These are phyloP conservation scores for Chondrus crispus DNA, from an alignment of 23 red algal genomes.

Conservation along the genomic window DNA sequence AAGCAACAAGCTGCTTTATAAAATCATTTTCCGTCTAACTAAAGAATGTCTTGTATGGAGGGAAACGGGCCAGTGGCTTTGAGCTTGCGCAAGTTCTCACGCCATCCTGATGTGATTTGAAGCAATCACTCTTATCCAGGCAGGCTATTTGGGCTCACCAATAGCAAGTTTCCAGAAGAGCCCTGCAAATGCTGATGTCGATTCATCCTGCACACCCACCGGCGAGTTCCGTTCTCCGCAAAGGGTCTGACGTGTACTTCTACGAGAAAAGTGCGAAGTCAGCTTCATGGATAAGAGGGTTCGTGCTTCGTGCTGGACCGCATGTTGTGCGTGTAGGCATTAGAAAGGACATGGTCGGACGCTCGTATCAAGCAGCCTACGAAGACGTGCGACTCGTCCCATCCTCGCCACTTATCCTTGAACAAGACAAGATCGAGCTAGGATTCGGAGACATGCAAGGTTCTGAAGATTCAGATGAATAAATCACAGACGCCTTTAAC, in stretches of 20 bases:
- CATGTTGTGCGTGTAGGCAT: neutral
- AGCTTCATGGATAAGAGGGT: neutral
- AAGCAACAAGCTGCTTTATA: too few species aligned
- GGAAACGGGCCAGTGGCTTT: too few species aligned
- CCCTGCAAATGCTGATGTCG: neutral
- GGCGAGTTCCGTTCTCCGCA: neutral
- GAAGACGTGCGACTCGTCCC: slow-evolving; percentile 13
- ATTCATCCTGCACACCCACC: neutral
- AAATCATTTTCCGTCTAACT: too few species aligned
- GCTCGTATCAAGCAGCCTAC: slow-evolving; percentile 1
- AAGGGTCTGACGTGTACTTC: neutral
- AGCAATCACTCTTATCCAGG: too few species aligned
- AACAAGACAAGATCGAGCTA: slow-evolving; percentile 1
- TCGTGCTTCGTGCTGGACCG: neutral
- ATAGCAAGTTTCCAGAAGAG: slow-evolving; percentile 9
- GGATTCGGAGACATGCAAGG: neutral
- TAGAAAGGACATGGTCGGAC: neutral
- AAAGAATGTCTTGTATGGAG: too few species aligned
- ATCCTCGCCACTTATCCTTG: neutral
- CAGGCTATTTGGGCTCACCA: too few species aligned
- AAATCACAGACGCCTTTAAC: neutral
- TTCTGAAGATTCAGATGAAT: neutral
- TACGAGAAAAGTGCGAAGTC: neutral
- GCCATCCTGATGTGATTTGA: too few species aligned
- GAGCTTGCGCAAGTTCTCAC: too few species aligned